These are phyloP conservation scores for Aspergillus sclerotialis DNA, from an alignment of 2,329 filamentous ascomycete species.

Conservation along the genomic window DNA sequence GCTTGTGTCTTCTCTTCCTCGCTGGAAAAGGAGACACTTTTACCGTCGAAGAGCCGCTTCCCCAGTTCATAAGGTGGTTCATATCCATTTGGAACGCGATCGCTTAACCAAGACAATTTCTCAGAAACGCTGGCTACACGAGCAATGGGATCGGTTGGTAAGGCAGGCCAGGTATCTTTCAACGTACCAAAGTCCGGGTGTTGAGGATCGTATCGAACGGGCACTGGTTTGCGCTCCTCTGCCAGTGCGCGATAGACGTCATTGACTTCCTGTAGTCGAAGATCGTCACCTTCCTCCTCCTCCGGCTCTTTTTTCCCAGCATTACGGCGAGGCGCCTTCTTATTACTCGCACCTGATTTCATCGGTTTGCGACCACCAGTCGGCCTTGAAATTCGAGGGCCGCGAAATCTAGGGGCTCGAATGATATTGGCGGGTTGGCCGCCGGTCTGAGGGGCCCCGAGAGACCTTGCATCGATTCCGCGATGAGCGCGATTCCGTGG, in stretches of 20 bases:
- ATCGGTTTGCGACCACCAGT: slow-evolving; percentile 14
- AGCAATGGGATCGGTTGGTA: slow-evolving; percentile 24
- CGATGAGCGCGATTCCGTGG: slow-evolving; percentile 18
- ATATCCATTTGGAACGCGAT: slow-evolving; percentile 28
- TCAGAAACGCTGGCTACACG: slow-evolving; percentile 24
- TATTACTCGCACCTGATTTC: slow-evolving; percentile 9
- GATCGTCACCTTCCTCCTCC: slow-evolving; percentile 17
- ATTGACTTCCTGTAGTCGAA: slow-evolving; percentile 19
- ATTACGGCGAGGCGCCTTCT: slow-evolving; percentile 7
- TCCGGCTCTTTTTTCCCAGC: slow-evolving; percentile 10
- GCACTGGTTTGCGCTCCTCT: slow-evolving; percentile 21
- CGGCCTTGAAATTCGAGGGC: slow-evolving; percentile 12
- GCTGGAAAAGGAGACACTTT: slow-evolving; percentile 31
- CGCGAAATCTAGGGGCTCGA: slow-evolving; percentile 20
- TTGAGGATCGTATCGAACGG: slow-evolving; percentile 29
- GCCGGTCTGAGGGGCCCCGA: slow-evolving; percentile 23
- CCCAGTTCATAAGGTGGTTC: slow-evolving; percentile 30
- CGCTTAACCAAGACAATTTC: slow-evolving; percentile 28
- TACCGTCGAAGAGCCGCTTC: slow-evolving; percentile 27
- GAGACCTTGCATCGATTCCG: slow-evolving; percentile 29
- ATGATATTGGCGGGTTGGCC: slow-evolving; percentile 24
- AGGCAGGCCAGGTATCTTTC: slow-evolving; percentile 33
- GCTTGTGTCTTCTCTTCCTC: slow-evolving; percentile 31
- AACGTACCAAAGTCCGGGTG: slow-evolving; percentile 24
- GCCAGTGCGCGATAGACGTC: slow-evolving; percentile 22